A percentile compares a stretch with the other conserved stretches of the same genome.
These are phyloP conservation scores for Umbilicaria muhlenbergii DNA, from an alignment of 495 filamentous ascomycete species.

Conservation along the genomic window DNA sequence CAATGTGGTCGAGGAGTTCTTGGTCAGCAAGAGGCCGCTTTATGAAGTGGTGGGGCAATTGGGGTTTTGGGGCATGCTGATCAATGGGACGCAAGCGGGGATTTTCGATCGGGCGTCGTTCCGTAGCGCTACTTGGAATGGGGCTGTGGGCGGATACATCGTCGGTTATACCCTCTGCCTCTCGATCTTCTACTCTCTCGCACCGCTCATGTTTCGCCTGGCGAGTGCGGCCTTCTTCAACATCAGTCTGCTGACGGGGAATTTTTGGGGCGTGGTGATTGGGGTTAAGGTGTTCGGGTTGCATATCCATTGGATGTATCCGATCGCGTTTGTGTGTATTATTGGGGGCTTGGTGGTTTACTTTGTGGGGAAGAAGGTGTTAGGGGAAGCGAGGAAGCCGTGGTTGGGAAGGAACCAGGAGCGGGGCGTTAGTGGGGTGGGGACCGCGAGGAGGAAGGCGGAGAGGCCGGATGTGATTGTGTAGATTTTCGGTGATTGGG, in stretches of 20 bases:
- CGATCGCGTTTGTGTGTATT: constrained; percentile 86
- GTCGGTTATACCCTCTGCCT: constrained; percentile 76
- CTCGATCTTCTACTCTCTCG: constrained; percentile 70
- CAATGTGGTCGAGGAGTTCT: constrained; percentile 86
- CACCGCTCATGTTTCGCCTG: constrained; percentile 76
- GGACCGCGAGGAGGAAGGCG: constrained; percentile 74
- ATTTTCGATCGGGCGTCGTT: constrained; percentile 79
- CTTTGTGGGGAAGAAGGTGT: constrained; percentile 54
- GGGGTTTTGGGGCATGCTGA: constrained; percentile 73
- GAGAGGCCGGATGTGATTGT: constrained; percentile 30
- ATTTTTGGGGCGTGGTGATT: constrained; percentile 94
- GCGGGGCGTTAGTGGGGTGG: constrained; percentile 61
- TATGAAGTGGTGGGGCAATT: constrained; percentile 92
- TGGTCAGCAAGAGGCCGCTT: constrained; percentile 70
- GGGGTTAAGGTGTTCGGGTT: constrained; percentile 75
- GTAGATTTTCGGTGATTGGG: background rate
- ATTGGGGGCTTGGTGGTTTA: constrained; percentile 71
- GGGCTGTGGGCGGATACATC: constrained; percentile 60
- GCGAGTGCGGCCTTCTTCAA: constrained; percentile 91
- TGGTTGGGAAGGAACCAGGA: constrained; percentile 85
- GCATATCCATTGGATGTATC: constrained; percentile 77
- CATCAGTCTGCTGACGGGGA: constrained; percentile 81
- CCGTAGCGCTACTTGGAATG: constrained; percentile 44
- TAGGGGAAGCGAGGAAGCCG: constrained; percentile 89
- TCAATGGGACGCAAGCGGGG: constrained; percentile 77